These are phyloP conservation scores for Aquanectria penicillioides DNA, from an alignment of 2,329 filamentous ascomycete genomes.

Conservation along the genomic window DNA sequence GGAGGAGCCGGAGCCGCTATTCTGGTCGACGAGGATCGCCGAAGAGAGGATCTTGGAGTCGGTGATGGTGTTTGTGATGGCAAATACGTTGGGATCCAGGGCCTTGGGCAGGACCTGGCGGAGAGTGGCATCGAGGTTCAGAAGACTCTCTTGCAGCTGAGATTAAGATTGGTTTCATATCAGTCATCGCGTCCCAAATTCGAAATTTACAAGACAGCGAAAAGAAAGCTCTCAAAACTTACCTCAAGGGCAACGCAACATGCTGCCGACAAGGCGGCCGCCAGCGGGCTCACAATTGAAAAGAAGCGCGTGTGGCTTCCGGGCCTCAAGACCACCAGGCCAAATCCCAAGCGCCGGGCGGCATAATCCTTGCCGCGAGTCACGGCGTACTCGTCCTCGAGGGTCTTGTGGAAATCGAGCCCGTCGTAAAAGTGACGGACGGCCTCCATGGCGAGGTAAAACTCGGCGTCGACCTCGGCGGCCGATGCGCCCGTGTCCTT, in stretches of 20 bases:
- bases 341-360: conserved; percentile 21
- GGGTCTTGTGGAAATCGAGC: conserved; percentile 21
- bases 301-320: conserved; percentile 33
- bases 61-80: conserved; percentile 11
- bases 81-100: conserved; percentile 16
- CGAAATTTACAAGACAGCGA: background rate
- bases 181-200: conserved; percentile 12
- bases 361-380: conserved; percentile 23
- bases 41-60: conserved; percentile 12
- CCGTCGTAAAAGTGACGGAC: conserved; percentile 26
- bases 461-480: conserved; percentile 34
- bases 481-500: conserved; percentile 28
- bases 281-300: conserved; percentile 27
- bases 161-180: background rate
- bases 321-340: conserved; percentile 32
- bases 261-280: conserved; percentile 23
- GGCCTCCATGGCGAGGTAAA: conserved; percentile 32
- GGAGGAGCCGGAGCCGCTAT: background rate
- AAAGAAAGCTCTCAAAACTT: background rate
- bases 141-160: conserved; percentile 23
- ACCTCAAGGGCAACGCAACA: conserved; percentile 34
- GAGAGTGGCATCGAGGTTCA: conserved; percentile 17
- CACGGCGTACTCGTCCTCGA: conserved; percentile 30
- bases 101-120: conserved; percentile 19
- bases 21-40: conserved; percentile 14